phyloP scores from a whole-genome alignment of 768 basidiomycete species.

The Agrocybe pediades region DNA sequence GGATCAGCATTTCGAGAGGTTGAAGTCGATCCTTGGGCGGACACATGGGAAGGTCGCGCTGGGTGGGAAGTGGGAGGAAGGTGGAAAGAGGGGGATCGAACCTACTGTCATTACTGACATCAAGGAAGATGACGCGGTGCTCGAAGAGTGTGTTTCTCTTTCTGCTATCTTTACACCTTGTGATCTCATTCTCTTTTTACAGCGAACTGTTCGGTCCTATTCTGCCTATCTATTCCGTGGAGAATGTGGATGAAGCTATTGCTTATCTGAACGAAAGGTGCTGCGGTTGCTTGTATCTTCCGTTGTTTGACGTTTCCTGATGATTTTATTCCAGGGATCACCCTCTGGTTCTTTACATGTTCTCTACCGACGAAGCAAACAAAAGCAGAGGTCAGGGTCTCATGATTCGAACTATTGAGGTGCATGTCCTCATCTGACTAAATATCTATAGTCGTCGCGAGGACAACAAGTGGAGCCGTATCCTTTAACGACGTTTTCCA shows the following conservation, averaged over 20 bases:
- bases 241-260: conserved; percentile 55
- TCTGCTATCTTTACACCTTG: neutral
- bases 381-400: conserved; percentile 40
- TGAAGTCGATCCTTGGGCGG: conserved; percentile 48
- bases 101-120: conserved; percentile 64
- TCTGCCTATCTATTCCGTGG: conserved; percentile 61
- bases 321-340: conserved; percentile 38
- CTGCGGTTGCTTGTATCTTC: conserved; percentile 11
- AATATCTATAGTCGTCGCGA: conserved; percentile 45
- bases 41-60: conserved; percentile 60
- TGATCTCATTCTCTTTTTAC: neutral
- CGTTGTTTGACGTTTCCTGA: neutral
- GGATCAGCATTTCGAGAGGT: conserved; percentile 51
- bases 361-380: conserved; percentile 47
- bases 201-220: conserved; percentile 80
- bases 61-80: conserved; percentile 35
- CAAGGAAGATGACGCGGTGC: conserved; percentile 51
- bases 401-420: neutral
- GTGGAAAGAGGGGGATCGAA: conserved; percentile 48
- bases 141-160: conserved; percentile 51
- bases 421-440: neutral
- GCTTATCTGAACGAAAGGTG: conserved; percentile 56
- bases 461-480: conserved; percentile 58
- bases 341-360: conserved; percentile 66
- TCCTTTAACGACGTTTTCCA: conserved; percentile 63